Conservation (phyloP, 306 rosid genomes). For the Oxytropis ochrocephala region DNA sequence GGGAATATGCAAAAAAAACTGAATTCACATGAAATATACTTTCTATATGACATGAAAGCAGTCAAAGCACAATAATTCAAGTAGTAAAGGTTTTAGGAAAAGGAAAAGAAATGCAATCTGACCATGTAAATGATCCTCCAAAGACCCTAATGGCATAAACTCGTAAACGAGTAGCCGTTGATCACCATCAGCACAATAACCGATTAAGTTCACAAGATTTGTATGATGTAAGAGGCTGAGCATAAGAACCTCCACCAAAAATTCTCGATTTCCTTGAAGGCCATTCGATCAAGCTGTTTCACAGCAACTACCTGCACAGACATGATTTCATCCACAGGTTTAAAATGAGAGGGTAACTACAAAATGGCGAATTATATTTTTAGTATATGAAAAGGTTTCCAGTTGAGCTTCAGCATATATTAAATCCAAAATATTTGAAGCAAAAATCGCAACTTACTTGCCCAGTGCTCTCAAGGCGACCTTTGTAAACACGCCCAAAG, state of each 20-base stretch:
- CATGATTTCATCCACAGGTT: conserved; percentile 13
- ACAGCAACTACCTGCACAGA: conserved; percentile 71
- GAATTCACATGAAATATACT: no score
- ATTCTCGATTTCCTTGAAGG: conserved; percentile 77
- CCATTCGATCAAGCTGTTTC: conserved; percentile 80
- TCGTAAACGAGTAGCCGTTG: conserved; percentile 84
- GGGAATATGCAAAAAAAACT: no score
- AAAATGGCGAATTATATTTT: neutral
- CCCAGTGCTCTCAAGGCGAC: conserved; percentile 55
- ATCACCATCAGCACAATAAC: conserved; percentile 81
- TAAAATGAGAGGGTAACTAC: neutral
- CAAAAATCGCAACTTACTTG: conserved; percentile 43
- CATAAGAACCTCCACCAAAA: conserved; percentile 82
- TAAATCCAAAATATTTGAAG: neutral
- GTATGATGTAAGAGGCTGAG: conserved; percentile 77
- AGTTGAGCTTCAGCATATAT: neutral
- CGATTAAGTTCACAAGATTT: conserved; percentile 78
- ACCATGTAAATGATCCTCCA: conserved; percentile 87
- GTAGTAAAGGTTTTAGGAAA: neutral
- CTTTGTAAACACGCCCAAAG: conserved; percentile 73
- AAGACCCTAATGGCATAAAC: conserved; percentile 85
- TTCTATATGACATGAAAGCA: neutral
- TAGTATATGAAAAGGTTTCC: conserved; percentile 1
- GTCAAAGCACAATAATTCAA: neutral
- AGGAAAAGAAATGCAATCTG: conserved; percentile 20